Evolutionary conservation across 345 rosid genomes (phyloP).

Genomic region (Heritiera fomes): DNA sequence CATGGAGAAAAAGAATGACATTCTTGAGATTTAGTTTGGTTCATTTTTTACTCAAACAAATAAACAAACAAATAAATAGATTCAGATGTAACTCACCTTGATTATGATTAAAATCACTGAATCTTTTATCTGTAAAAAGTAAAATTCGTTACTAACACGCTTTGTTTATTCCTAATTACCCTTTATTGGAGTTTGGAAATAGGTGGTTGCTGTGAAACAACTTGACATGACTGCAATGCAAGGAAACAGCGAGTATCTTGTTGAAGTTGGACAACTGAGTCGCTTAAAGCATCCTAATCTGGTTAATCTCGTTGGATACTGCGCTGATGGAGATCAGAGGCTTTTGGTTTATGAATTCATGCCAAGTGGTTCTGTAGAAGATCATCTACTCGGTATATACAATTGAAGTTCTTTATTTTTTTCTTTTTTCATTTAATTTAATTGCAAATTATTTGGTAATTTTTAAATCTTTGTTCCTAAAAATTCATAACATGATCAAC

Average conservation of each 20-base stretch:
- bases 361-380: constrained; percentile 38
- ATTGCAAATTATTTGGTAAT: background rate
- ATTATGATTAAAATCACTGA: too few species aligned
- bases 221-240: constrained; percentile 53
- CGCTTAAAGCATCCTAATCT: constrained; percentile 45
- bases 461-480: background rate
- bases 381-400: constrained; percentile 41
- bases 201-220: constrained; percentile 61
- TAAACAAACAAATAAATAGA: too few species aligned
- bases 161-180: background rate
- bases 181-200: background rate
- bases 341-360: constrained; percentile 51
- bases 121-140: background rate
- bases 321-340: constrained; percentile 66
- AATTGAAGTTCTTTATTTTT: background rate
- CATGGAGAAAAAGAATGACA: background rate
- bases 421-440: background rate
- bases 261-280: constrained; percentile 39
- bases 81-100: too few species aligned
- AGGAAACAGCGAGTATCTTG: constrained; percentile 48
- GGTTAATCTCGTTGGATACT: constrained; percentile 49
- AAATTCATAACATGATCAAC: background rate
- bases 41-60: too few species aligned
- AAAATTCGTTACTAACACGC: background rate
- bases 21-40: too few species aligned